A percentile compares a stretch with the other conserved stretches of the same genome.
Conservation (phyloP, 2,329 filamentous ascomycete species). For the Aspergillus tubingensis region DNA sequence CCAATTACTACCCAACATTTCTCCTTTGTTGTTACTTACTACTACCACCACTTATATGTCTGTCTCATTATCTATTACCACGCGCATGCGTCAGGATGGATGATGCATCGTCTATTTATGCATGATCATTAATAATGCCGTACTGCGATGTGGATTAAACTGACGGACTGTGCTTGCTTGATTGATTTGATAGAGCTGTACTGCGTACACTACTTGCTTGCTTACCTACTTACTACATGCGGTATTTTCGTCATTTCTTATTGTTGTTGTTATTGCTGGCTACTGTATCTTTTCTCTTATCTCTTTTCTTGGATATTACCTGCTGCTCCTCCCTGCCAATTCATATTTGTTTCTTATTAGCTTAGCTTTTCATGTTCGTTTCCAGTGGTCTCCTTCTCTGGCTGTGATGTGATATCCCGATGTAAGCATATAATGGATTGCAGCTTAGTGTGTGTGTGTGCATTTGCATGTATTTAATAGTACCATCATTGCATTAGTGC, state of each 20-base stretch:
- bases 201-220: not conserved
- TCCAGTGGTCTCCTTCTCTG: too few relatives aligned
- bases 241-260: not conserved
- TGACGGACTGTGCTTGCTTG: not conserved
- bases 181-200: slow-evolving; percentile 2
- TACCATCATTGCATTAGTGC: too few relatives aligned
- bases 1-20: not conserved
- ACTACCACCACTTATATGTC: not conserved
- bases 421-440: too few relatives aligned
- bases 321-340: too few relatives aligned
- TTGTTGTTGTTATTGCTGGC: not conserved
- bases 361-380: too few relatives aligned
- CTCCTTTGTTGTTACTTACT: too few relatives aligned
- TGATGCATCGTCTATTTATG: not conserved
- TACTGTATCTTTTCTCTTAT: not conserved
- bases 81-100: not conserved
- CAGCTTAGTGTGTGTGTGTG: too few relatives aligned
- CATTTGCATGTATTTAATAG: too few relatives aligned
- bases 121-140: not conserved
- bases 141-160: too few relatives aligned
- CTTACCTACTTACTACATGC: not conserved
- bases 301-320: not conserved
- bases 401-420: too few relatives aligned
- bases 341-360: too few relatives aligned
- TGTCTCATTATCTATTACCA: not conserved